These are phyloP conservation scores for Eucalyptus grandis DNA, from an alignment of 345 rosid genomes.

Conservation along the genomic window DNA sequence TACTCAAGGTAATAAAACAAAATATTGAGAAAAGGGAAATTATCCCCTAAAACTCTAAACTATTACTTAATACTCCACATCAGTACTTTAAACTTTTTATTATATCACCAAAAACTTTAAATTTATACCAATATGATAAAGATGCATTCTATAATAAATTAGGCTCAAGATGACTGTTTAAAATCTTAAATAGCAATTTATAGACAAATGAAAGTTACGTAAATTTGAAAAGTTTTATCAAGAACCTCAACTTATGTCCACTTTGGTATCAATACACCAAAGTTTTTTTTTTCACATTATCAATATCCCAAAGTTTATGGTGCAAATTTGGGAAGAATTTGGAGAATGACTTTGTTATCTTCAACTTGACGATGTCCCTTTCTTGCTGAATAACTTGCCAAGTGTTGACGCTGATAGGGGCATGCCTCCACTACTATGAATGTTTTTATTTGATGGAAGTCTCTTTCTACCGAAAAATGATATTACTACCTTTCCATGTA, in stretches of 20 bases:
- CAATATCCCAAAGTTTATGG: neutral
- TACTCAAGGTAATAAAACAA: neutral
- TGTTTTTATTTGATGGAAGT: neutral
- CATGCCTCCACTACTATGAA: neutral
- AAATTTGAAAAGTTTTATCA: too few species aligned
- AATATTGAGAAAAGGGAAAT: neutral
- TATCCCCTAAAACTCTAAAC: neutral
- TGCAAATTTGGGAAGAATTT: too few species aligned
- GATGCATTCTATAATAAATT: too few species aligned
- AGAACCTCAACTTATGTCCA: neutral
- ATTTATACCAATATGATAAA: neutral
- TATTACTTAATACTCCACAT: neutral
- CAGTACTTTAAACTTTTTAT: rapidly evolving
- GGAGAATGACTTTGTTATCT: neutral
- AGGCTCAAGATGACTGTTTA: rapidly evolving
- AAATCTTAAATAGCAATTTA: too few species aligned
- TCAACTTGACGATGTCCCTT: neutral
- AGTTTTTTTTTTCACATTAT: too few species aligned
- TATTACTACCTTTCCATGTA: neutral
- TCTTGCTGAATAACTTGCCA: neutral
- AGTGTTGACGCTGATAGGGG: neutral
- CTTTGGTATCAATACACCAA: neutral
- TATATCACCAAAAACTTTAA: neutral
- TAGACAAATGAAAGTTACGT: neutral
- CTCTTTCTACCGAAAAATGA: neutral